Percentiles rank a stretch among this genome's conserved stretches.
These are phyloP conservation scores for Vitis riparia DNA, from an alignment of 164 flowering plant species.

Conservation along the genomic window DNA sequence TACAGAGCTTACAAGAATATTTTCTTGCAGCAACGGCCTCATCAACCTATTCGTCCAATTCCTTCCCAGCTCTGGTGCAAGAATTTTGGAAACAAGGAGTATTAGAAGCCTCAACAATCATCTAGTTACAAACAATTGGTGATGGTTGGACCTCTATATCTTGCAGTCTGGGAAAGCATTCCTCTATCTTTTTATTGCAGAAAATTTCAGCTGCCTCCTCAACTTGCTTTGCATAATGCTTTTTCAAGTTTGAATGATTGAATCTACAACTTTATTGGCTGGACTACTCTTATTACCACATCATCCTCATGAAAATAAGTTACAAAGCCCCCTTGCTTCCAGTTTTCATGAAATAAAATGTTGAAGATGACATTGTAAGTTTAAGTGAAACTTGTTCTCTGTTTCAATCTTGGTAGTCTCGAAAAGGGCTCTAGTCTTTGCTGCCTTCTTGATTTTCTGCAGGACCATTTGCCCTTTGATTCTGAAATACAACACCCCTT, in stretches of 20 bases:
- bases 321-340: too few relatives aligned
- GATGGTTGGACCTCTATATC: not conserved
- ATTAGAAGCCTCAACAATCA: slow-evolving; percentile 25
- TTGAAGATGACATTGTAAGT: not conserved
- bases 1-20: slow-evolving; percentile 4
- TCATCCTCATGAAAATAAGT: too few relatives aligned
- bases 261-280: too few relatives aligned
- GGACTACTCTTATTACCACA: too few relatives aligned
- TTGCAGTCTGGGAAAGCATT: slow-evolving; percentile 4
- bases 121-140: not conserved
- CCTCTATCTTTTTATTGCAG: slow-evolving; percentile 3
- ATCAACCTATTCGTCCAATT: slow-evolving; percentile 83
- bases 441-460: too few relatives aligned
- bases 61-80: slow-evolving; percentile 98
- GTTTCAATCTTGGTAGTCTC: too few relatives aligned
- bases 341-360: too few relatives aligned
- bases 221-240: not conserved
- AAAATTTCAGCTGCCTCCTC: not conserved
- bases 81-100: slow-evolving; percentile 86
- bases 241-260: slow-evolving; percentile 3
- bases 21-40: slow-evolving; percentile 87
- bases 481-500: too few relatives aligned
- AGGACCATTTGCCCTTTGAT: too few relatives aligned
- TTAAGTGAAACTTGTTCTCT: not conserved
- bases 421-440: too few relatives aligned